Base-by-base conservation (phyloP, 1,284 basidiomycete genomes). In the Austroboletus rostrupii region DNA sequence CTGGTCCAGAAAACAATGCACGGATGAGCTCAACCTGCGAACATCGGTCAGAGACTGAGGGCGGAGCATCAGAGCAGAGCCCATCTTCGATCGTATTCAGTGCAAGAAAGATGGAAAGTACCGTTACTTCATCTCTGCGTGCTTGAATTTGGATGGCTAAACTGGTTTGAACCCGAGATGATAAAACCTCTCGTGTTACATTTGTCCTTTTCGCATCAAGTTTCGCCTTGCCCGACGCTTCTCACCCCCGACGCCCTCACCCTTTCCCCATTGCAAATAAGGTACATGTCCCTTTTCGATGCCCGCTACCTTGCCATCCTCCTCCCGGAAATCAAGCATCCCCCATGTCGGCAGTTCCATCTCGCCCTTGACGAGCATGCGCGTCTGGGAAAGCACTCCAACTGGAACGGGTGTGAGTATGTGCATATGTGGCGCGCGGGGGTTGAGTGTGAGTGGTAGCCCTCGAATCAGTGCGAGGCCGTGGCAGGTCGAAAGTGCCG, bases 121-220 rank as follows among this genome's bases (percentile, higher is more conserved):
- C 23, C 6, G 23, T 7, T 26, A 26, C 21, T 6, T 23, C 23
- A 26, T 26, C 23, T 26, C 23, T 26, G 23, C 23, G 23, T 26
- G 23, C 23, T 26, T 26, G 23, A 7, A 5, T 3, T 23, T 23
- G 23, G 23, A 26, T 26, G 23, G 23, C 23, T 7, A 29, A 29
- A 12, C 28, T 11, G 11, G 12, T 3, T 12, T 29, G 23, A 8
- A 26, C 23, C 9, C 23, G 6, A 26, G 23, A 26, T 26, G 23
- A 26, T 26, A 26, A 26, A 26, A n/a, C n/a, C n/a, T n/a, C n/a
- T 11, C 28, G 12, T 21, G 21, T 20, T 20, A 40, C 23, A 20
- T 23, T 72, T 91, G 85, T 12, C 80, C 82, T 59, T 80, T 83
- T 35, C 93, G 76, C 91, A 95, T 93, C 61, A 97, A 67, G 72